Percentiles rank a stretch among this genome's conserved stretches.
Evolutionary conservation across 352 stramenopile genomes (phyloP).

Genomic region (Thraustochytrium striatum): DNA sequence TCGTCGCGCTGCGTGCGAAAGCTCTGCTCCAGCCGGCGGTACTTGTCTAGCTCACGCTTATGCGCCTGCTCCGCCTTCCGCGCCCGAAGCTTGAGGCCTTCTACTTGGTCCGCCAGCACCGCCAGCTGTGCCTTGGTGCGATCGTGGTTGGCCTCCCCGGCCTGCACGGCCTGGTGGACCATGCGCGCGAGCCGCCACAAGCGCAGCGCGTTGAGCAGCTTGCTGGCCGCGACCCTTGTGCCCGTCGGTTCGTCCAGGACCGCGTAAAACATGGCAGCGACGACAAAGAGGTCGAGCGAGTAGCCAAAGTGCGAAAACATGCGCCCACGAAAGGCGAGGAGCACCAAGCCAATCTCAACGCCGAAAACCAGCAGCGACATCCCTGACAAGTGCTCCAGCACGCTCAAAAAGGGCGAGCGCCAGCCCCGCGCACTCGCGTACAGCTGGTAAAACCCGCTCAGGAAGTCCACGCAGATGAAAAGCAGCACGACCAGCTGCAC

Average conservation of each 20-base stretch:
- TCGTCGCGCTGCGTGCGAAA: slow-evolving; percentile 35
- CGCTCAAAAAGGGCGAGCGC: background rate
- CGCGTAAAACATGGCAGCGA: slow-evolving; percentile 36
- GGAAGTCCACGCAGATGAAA: slow-evolving; percentile 17
- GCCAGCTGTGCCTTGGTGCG: background rate
- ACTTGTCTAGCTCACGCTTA: slow-evolving; percentile 26
- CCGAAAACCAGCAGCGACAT: slow-evolving; percentile 15
- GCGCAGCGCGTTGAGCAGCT: slow-evolving; percentile 27
- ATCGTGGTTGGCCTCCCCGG: background rate
- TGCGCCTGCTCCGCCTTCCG: slow-evolving; percentile 16
- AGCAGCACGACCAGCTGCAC: slow-evolving; percentile 27
- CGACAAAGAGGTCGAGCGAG: slow-evolving; percentile 13
- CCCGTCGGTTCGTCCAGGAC: background rate
- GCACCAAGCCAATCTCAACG: slow-evolving; percentile 12
- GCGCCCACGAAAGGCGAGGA: background rate
- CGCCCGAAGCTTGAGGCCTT: slow-evolving; percentile 26
- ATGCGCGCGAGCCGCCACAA: slow-evolving; percentile 32
- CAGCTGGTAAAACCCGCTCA: slow-evolving; percentile 31
- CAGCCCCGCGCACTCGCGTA: slow-evolving; percentile 10
- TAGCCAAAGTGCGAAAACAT: slow-evolving; percentile 31
- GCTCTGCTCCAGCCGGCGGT: slow-evolving; percentile 32
- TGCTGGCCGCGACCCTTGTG: background rate
- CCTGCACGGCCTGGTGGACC: slow-evolving; percentile 1
- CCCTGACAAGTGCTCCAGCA: slow-evolving; percentile 26
- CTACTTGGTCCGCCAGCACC: background rate